Evolutionary conservation across 2,329 filamentous ascomycete genomes (phyloP).

Genomic region (Alternaria tenuissima): DNA sequence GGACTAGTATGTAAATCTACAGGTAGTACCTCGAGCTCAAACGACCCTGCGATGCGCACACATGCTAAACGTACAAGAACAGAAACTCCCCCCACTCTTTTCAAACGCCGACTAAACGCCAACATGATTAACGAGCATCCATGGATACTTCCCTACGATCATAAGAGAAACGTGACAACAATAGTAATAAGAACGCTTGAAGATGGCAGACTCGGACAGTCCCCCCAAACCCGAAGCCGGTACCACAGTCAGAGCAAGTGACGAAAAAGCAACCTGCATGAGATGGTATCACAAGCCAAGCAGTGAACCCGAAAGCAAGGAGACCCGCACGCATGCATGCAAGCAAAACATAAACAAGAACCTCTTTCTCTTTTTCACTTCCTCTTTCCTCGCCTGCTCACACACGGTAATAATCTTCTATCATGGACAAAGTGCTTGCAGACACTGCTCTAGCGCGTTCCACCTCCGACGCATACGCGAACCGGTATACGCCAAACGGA

Average conservation of each 20-base stretch:
- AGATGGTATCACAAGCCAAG: slow-evolving; percentile 2
- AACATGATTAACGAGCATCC: background rate
- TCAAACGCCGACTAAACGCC: background rate
- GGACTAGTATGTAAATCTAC: background rate
- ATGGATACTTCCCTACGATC: background rate
- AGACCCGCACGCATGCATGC: background rate
- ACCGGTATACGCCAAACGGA: slow-evolving; percentile 8
- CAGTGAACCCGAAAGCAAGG: background rate
- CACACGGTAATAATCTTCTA: slow-evolving; percentile 1
- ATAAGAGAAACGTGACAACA: background rate
- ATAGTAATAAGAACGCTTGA: background rate
- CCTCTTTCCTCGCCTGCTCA: background rate
- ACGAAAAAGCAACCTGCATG: background rate
- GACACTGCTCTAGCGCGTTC: slow-evolving; percentile 6
- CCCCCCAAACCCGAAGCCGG: background rate
- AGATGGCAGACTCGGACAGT: background rate
- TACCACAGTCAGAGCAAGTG: background rate
- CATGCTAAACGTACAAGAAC: background rate
- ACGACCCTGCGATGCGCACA: background rate
- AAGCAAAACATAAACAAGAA: background rate
- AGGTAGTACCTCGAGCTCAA: background rate
- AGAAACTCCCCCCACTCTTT: background rate
- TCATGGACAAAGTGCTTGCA: background rate
- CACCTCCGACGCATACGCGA: background rate
- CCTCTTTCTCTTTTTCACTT: background rate